phyloP scores from a whole-genome alignment of 257 asterid species.

The Galeopsis tetrahit region DNA sequence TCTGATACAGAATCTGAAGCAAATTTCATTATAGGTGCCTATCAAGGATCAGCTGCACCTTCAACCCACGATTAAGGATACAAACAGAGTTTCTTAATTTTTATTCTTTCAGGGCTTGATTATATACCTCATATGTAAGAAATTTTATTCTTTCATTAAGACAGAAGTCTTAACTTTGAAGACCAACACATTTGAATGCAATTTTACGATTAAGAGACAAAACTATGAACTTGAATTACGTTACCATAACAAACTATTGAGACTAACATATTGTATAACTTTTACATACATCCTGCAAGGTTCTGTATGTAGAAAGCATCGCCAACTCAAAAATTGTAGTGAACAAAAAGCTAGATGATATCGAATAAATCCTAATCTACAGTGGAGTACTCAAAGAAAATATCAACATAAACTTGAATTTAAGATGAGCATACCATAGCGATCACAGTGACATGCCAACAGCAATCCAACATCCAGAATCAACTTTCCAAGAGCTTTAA shows the following conservation, averaged over 20 bases:
- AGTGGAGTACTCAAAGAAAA: slow-evolving; percentile 6
- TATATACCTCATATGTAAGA: not conserved
- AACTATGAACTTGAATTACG: not conserved
- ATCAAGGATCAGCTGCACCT: slow-evolving; percentile 24
- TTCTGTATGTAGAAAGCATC: not conserved
- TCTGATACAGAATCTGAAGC: slow-evolving; percentile 14
- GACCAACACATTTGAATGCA: not conserved
- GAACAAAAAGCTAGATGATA: not conserved
- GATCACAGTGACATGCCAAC: slow-evolving; percentile 87
- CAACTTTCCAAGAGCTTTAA: slow-evolving; percentile 86
- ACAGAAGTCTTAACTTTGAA: slow-evolving; percentile 20
- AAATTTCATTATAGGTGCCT: slow-evolving; percentile 10
- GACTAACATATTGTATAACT: not conserved
- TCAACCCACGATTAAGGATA: slow-evolving; percentile 4
- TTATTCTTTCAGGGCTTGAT: slow-evolving; percentile 15
- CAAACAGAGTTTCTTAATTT: not conserved
- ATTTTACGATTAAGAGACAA: not conserved
- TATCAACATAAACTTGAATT: slow-evolving; percentile 6
- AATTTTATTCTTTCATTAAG: slow-evolving; percentile 1
- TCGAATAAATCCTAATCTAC: not conserved
- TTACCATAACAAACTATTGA: slow-evolving; percentile 9
- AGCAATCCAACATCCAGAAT: slow-evolving; percentile 91
- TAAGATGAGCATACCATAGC: slow-evolving; percentile 56
- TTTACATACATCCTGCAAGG: slow-evolving; percentile 13
- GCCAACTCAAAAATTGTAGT: not conserved